Base-by-base conservation (phyloP, 495 filamentous ascomycete species). In the Penicillium atrosanguineum region DNA sequence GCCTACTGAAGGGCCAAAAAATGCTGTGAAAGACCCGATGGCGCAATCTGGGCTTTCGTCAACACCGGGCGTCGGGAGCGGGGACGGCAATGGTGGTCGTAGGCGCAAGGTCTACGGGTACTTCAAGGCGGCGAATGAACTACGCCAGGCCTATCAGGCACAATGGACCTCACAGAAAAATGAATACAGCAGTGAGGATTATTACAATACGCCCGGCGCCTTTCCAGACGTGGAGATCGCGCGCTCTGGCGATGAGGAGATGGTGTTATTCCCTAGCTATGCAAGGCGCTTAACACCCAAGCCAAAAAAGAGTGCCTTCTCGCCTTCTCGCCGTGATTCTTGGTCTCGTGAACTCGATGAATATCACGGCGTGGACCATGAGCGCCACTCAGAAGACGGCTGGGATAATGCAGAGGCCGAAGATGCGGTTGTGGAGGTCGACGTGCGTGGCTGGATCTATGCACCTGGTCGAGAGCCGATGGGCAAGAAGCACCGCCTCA, bases 361-460 rank as follows among this genome's bases (percentile, higher is more conserved):
- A 26, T 75, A 75, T 36, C 65, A 72, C 0, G 70, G 67, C n/a
- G 25, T 57, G 7, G 64, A 69, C 11, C 59, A 61, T 16, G 46
- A 52, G 7, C 62, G 75, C n/a, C 40, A 46, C 6, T 16, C 28
- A 34, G 52, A 46, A 79, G 69, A 80, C 26, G 80, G 88, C 60
- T 92, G 86, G 86, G 65, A 87, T 16, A 77, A 79, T 50, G 72
- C 82, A 26, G 85, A 91, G 64, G 84, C 89, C 40, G 87, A 89
- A 50, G 86, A 87, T 62, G 88, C 90, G 12, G 73, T 96, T 15
- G 89, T 96, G 4, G 91, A 70, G 16, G 90, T 97, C 3, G 93
- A 99, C 68, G 88, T 97, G 15, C 81, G 92, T 48, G 94, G 94
- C 19, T 99, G 95, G 94, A 80, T 97, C 42, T 96, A 93, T 62